Evolutionary conservation across 2,329 filamentous ascomycete species (phyloP).

Genomic region (Tympanopsis confertula): DNA sequence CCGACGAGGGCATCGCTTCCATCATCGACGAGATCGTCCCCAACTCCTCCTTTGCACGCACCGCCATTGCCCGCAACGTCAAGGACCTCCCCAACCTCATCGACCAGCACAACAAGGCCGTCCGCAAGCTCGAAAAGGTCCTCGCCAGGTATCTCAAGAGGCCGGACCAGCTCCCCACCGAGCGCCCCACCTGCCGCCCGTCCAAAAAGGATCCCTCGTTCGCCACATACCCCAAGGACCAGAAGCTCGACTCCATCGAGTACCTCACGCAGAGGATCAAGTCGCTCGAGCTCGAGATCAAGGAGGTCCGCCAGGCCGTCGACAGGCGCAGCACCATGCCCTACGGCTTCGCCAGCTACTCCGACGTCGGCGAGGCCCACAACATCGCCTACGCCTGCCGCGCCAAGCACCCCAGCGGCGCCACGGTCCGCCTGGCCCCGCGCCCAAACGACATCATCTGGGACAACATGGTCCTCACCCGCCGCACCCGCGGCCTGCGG

Average conservation of each 20-base stretch:
- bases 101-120: conserved; percentile 67
- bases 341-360: conserved; percentile 91
- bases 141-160: conserved; percentile 85
- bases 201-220: conserved; percentile 68
- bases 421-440: conserved; percentile 69
- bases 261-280: conserved; percentile 80
- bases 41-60: conserved; percentile 66
- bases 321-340: conserved; percentile 81
- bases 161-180: conserved; percentile 65
- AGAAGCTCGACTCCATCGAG: conserved; percentile 86
- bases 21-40: conserved; percentile 73
- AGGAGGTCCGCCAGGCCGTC: conserved; percentile 67
- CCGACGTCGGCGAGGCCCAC: conserved; percentile 78
- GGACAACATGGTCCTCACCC: conserved; percentile 74
- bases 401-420: conserved; percentile 69
- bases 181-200: conserved; percentile 67
- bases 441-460: conserved; percentile 88
- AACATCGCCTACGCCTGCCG: conserved; percentile 71
- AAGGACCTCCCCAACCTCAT: conserved; percentile 81
- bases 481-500: conserved; percentile 57
- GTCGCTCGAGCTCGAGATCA: conserved; percentile 72
- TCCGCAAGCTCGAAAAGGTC: conserved; percentile 71
- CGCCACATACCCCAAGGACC: conserved; percentile 30
- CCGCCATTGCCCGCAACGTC: conserved; percentile 80
- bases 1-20: conserved; percentile 76